phyloP scores from a whole-genome alignment of 352 stramenopile genomes.

The Blastocystis sp. region DNA sequence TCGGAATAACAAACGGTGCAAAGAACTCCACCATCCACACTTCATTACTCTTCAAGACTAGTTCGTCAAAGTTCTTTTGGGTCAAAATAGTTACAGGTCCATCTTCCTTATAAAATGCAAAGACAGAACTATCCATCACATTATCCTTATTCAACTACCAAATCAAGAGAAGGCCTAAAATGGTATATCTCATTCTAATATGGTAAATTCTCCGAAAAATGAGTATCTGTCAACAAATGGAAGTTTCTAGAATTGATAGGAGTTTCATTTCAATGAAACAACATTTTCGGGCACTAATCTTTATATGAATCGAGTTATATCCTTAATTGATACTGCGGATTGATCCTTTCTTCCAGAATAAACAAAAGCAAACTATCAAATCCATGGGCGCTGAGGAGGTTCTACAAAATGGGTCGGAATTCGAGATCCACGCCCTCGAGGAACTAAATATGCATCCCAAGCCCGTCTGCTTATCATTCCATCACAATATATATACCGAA shows the following conservation, averaged over 20 bases:
- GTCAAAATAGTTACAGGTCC: slow-evolving; percentile 36
- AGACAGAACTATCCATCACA: not conserved
- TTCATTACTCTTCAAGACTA: slow-evolving; percentile 55
- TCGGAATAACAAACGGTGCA: slow-evolving; percentile 45
- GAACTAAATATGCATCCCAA: slow-evolving; percentile 53
- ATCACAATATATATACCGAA: not conserved
- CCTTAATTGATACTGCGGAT: too few relatives aligned
- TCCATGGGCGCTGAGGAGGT: not conserved
- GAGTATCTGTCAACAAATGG: not conserved
- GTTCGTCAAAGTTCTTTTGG: slow-evolving; percentile 40
- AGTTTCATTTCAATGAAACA: slow-evolving; percentile 34
- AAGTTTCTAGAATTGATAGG: slow-evolving; percentile 61
- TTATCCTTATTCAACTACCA: not conserved
- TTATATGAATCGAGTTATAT: too few relatives aligned
- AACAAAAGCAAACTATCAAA: not conserved
- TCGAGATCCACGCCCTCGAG: not conserved
- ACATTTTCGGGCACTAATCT: not conserved
- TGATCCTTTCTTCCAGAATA: not conserved
- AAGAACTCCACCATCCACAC: slow-evolving; percentile 63
- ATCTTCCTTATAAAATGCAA: slow-evolving; percentile 57
- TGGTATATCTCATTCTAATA: not conserved
- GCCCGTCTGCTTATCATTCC: not conserved
- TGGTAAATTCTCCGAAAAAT: not conserved
- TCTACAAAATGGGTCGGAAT: slow-evolving; percentile 55
- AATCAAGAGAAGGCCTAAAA: not conserved